Evolutionary conservation across 306 rosid species (phyloP).

Genomic region (Mucuna pruriens): DNA sequence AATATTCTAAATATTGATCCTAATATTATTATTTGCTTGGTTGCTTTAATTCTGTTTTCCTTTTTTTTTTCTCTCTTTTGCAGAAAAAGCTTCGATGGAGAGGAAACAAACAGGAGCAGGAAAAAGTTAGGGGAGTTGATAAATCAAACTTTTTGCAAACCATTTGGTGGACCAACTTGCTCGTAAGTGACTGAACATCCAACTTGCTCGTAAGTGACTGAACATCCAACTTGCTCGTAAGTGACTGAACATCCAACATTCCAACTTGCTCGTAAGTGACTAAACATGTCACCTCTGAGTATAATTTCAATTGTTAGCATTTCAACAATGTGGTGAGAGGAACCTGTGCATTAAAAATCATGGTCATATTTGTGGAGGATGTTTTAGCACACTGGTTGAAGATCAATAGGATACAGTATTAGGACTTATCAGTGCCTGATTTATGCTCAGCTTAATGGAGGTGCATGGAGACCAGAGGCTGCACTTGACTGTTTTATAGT

Average conservation of each 20-base stretch:
- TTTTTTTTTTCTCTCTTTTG: neutral
- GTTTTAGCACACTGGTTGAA: neutral
- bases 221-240: conserved; percentile 90
- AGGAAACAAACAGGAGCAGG: conserved; percentile 43
- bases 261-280: conserved; percentile 93
- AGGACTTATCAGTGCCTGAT: neutral
- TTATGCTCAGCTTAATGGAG: conserved; percentile 10
- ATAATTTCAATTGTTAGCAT: conserved; percentile 28
- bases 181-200: conserved; percentile 80
- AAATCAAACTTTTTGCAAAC: conserved; percentile 53
- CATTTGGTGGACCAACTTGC: conserved; percentile 76
- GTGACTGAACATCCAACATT: too few species aligned
- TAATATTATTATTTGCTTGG: conserved; percentile 1
- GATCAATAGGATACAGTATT: conserved; percentile 5
- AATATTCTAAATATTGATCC: neutral
- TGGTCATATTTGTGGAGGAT: conserved; percentile 2
- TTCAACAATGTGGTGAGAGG: conserved; percentile 29
- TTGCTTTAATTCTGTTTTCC: neutral
- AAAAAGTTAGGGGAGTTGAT: conserved; percentile 48
- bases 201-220: conserved; percentile 78
- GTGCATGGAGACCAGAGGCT: neutral
- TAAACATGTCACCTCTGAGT: conserved; percentile 27
- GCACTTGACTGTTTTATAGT: neutral
- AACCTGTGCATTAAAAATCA: conserved; percentile 25
- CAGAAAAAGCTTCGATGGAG: conserved; percentile 70